Evolutionary conservation across 2,329 filamentous ascomycete genomes (phyloP), one percentile per base, ranked within the genome.

Genomic region (Diaporthe vaccinii): DNA sequence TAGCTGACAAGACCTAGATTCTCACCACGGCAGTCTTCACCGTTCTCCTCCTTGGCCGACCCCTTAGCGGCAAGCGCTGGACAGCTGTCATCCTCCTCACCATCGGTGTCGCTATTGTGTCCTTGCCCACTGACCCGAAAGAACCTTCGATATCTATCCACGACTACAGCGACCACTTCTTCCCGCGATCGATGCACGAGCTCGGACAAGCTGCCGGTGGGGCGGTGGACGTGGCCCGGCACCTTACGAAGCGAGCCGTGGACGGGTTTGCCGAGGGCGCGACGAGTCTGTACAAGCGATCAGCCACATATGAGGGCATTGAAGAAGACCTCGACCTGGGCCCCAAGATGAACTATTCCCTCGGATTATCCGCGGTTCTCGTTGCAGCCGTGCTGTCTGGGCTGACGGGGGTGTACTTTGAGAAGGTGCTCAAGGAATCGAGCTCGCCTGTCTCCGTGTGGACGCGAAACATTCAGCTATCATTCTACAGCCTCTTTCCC

Each of bases 381-480:
- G 86, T 93, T 15, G 93, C 95, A 17, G 96, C 95, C 70, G 87
- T 92, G 14, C 89, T 97, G 10, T 98, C 96, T 1, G 95, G 95
- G 3, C 86, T 98, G 67, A 96, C 95, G 0, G 94, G 95, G 0
- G 95, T 96, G 1, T 95, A 94, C 80, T 96, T 96, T 78, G 94
- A 98, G 83, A 98, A 97, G 84, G 92, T 98, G 4, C 87, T 98
- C 73, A 98, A 97, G 83, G 94, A 98, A 78, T 93, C 94, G n/a
- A 89, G 91, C 0, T 89, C 89, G 2, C 89, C 92, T 65, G 93
- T 93, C 8, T 96, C 95, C 0, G 89, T 98, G 20, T 99, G 97
- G 97, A 93, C 97, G 58, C 93, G 97, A 77, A 99, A 98, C 82
- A 93, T 98, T 62, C 97, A 99, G 83, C 87, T 99, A 34, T 96